Evolutionary conservation across 768 basidiomycete species (phyloP).

Genomic region (Hericium coralloides): DNA sequence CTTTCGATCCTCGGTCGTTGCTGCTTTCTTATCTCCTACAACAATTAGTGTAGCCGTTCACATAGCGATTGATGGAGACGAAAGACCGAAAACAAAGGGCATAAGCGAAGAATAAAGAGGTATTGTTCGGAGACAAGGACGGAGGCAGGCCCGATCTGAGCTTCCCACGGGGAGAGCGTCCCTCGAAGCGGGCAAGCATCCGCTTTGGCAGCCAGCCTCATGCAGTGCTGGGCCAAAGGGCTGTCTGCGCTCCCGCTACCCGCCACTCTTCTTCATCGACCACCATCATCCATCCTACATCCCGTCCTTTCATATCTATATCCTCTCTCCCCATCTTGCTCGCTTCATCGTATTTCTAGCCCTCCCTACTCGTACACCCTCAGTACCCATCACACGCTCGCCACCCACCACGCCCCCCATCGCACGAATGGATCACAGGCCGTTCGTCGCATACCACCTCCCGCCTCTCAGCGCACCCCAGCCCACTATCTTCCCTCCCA

Average conservation of each 20-base stretch:
- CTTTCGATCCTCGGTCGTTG: neutral
- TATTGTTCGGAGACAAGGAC: neutral
- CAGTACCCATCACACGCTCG: neutral
- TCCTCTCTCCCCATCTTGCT: neutral
- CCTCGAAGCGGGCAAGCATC: neutral
- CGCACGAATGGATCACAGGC: neutral
- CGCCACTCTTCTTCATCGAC: constrained; percentile 14
- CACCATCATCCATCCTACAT: constrained; percentile 3
- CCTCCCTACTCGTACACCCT: neutral
- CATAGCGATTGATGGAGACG: neutral
- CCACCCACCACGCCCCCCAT: neutral
- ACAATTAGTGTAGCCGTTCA: neutral
- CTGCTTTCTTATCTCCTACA: neutral
- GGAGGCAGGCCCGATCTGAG: neutral
- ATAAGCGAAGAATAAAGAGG: neutral
- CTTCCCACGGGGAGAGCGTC: neutral
- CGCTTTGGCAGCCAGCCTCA: constrained; percentile 13
- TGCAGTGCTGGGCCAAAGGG: constrained; percentile 16
- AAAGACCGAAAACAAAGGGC: neutral
- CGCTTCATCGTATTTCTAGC: neutral
- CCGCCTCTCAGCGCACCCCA: too few species aligned
- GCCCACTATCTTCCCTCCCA: too few species aligned
- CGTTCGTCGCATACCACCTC: neutral
- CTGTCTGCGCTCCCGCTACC: constrained; percentile 9
- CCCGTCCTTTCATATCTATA: constrained; percentile 6